Evolutionary conservation across 352 stramenopile genomes (phyloP).

Genomic region (Ochromonadaceae sp.): DNA sequence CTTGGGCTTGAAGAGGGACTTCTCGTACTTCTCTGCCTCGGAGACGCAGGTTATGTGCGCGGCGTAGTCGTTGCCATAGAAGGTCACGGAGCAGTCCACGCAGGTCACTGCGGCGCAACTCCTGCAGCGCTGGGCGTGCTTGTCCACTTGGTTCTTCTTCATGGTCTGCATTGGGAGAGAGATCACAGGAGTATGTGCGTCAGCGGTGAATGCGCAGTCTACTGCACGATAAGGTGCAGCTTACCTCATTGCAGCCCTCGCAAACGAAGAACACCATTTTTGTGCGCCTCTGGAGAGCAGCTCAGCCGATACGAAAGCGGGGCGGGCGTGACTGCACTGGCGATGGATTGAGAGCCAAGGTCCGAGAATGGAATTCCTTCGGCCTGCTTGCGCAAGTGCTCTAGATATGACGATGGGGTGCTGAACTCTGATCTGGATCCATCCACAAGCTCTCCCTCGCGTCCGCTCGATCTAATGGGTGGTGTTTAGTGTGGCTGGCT

Average conservation of each 20-base stretch:
- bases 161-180: conserved; percentile 44
- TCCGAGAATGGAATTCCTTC: too few relatives aligned
- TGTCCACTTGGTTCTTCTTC: conserved; percentile 82
- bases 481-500: too few relatives aligned
- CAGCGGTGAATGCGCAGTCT: neutral
- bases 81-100: conserved; percentile 71
- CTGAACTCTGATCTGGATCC: too few relatives aligned
- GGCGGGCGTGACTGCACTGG: too few relatives aligned
- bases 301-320: too few relatives aligned
- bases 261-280: conserved; percentile 46
- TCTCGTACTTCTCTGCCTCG: conserved; percentile 82
- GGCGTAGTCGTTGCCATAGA: conserved; percentile 70
- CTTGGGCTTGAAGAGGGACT: conserved; percentile 56
- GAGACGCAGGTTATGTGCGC: conserved; percentile 74
- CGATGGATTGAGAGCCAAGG: too few relatives aligned
- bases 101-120: conserved; percentile 71
- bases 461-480: too few relatives aligned
- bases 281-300: conserved; percentile 22
- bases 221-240: neutral
- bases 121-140: conserved; percentile 50
- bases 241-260: conserved; percentile 37
- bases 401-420: too few relatives aligned
- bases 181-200: neutral
- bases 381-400: too few relatives aligned
- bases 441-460: too few relatives aligned